A percentile compares a stretch with the other conserved stretches of the same genome.
Conservation (phyloP, 441 rosid species). For the Francoa sonchifolia region DNA sequence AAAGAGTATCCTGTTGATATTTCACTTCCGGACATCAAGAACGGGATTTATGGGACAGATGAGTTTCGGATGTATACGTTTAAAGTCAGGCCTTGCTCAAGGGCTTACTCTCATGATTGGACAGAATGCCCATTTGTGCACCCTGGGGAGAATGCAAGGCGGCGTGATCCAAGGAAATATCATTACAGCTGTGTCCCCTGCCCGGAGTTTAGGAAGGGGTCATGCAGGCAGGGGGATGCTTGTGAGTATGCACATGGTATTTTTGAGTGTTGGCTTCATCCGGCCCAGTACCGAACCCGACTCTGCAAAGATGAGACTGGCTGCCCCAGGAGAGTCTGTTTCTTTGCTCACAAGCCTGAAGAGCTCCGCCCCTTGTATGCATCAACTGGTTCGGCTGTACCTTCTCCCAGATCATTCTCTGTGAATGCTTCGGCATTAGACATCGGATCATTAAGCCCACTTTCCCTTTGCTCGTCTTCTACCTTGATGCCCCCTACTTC, state of each 20-base stretch:
- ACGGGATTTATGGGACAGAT: conserved; percentile 43
- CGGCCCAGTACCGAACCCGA: conserved; percentile 59
- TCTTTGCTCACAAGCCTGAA: conserved; percentile 54
- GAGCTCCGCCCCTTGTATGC: conserved; percentile 55
- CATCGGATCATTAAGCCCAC: conserved; percentile 49
- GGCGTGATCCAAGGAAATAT: conserved; percentile 61
- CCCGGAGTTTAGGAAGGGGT: conserved; percentile 61
- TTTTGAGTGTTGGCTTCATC: conserved; percentile 73
- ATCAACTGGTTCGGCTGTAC: conserved; percentile 76
- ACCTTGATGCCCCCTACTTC: conserved; percentile 32
- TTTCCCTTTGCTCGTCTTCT: conserved; percentile 48
- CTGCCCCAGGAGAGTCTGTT: conserved; percentile 50
- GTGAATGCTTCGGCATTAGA: conserved; percentile 39
- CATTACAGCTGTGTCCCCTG: conserved; percentile 67
- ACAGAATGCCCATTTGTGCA: conserved; percentile 67
- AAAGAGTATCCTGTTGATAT: conserved; percentile 50
- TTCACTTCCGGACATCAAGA: conserved; percentile 53
- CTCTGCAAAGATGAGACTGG: conserved; percentile 56
- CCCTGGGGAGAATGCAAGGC: conserved; percentile 69
- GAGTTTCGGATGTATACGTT: conserved; percentile 64
- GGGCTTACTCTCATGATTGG: conserved; percentile 73
- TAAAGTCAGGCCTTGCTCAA: conserved; percentile 63
- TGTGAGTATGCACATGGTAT: conserved; percentile 71
- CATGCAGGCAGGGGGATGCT: conserved; percentile 46
- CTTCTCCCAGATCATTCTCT: conserved; percentile 53